phyloP scores from a whole-genome alignment of 768 basidiomycete genomes.

The Suillus fuscotomentosus region DNA sequence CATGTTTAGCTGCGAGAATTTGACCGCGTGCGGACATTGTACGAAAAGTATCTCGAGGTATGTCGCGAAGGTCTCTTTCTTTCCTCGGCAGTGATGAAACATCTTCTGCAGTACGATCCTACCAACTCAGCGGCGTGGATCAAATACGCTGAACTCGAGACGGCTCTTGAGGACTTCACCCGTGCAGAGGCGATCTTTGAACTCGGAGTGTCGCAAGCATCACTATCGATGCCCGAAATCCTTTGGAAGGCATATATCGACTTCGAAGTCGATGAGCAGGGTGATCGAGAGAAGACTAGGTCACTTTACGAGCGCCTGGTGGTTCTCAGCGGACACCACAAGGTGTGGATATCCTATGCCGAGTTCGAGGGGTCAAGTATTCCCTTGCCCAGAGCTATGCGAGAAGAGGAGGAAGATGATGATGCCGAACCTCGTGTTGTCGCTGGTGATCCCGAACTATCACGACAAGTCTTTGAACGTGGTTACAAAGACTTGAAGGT shows the following conservation, averaged over 20 bases:
- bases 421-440: constrained; percentile 52
- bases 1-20: constrained; percentile 80
- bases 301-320: constrained; percentile 87
- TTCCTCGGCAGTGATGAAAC: constrained; percentile 2
- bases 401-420: constrained; percentile 68
- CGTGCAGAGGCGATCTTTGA: constrained; percentile 95
- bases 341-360: constrained; percentile 96
- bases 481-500: constrained; percentile 86
- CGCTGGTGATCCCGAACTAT: constrained; percentile 67
- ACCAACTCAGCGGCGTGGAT: constrained; percentile 95
- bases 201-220: constrained; percentile 78
- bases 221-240: constrained; percentile 92
- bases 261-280: constrained; percentile 87
- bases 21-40: constrained; percentile 86
- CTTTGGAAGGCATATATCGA: constrained; percentile 97
- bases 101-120: constrained; percentile 64
- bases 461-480: constrained; percentile 79
- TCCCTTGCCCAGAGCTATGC: constrained; percentile 56
- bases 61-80: constrained; percentile 15
- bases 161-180: constrained; percentile 79
- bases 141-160: constrained; percentile 90
- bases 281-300: constrained; percentile 84
- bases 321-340: constrained; percentile 85
- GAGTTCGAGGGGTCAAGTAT: constrained; percentile 85
- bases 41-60: constrained; percentile 94